Evolutionary conservation across 2,329 filamentous ascomycete genomes (phyloP).

Genomic region (Paecilomyces dactylethromorphus): DNA sequence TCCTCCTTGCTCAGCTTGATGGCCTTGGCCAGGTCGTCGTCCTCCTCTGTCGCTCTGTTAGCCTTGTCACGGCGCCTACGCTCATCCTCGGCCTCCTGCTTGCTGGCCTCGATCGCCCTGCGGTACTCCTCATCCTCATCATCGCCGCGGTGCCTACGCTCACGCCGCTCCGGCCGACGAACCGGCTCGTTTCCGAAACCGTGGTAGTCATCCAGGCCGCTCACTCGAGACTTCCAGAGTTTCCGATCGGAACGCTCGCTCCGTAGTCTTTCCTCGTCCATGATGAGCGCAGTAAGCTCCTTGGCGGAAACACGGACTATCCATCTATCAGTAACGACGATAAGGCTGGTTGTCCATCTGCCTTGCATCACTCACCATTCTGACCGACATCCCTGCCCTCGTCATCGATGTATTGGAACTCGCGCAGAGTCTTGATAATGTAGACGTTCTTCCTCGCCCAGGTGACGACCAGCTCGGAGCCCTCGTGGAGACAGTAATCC

Average conservation of each 20-base stretch:
- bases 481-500: slow-evolving; percentile 96
- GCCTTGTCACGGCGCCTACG: slow-evolving; percentile 59
- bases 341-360: background rate
- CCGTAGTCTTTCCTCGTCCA: slow-evolving; percentile 88
- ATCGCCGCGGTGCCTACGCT: slow-evolving; percentile 50
- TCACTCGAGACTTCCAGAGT: slow-evolving; percentile 94
- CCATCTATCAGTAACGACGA: background rate
- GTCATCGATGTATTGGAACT: slow-evolving; percentile 95
- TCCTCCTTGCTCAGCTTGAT: slow-evolving; percentile 95
- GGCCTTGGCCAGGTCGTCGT: slow-evolving; percentile 89
- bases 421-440: slow-evolving; percentile 95
- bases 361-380: slow-evolving; percentile 61
- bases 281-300: slow-evolving; percentile 82
- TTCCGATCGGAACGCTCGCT: slow-evolving; percentile 86
- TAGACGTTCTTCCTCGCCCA: slow-evolving; percentile 98
- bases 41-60: slow-evolving; percentile 59
- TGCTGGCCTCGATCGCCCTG: slow-evolving; percentile 89
- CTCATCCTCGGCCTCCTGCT: slow-evolving; percentile 90
- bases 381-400: slow-evolving; percentile 93
- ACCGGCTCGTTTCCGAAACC: slow-evolving; percentile 37
- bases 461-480: slow-evolving; percentile 90
- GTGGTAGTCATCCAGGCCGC: slow-evolving; percentile 73
- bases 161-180: slow-evolving; percentile 40
- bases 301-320: slow-evolving; percentile 91
- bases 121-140: slow-evolving; percentile 88